Evolutionary conservation across 306 rosid genomes (phyloP).

Genomic region (Trifolium fragiferum): DNA sequence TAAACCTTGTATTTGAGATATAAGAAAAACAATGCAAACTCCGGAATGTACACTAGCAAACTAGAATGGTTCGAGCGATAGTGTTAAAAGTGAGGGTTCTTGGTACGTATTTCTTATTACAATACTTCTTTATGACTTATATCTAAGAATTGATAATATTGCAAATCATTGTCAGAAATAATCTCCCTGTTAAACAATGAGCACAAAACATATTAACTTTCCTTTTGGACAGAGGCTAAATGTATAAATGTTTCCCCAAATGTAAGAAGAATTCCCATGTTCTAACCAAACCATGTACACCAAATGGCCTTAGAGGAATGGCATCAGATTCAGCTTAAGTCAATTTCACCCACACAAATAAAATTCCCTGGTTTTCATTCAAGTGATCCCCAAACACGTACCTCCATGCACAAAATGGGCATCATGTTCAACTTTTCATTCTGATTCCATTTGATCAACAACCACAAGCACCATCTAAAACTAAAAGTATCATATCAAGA

Average conservation of each 20-base stretch:
- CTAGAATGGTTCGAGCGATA: no score
- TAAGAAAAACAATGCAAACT: no score
- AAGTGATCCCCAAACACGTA: background rate
- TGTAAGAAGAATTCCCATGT: background rate
- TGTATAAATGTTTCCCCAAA: background rate
- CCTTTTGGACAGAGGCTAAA: background rate
- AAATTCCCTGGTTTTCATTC: background rate
- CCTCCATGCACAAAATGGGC: background rate
- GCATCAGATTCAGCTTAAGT: conserved; percentile 17
- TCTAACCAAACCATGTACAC: background rate
- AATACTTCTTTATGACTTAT: no score
- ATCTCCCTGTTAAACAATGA: background rate
- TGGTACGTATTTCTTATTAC: no score
- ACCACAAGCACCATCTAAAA: background rate
- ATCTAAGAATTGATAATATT: no score
- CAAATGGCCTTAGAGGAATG: background rate
- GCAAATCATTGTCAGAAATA: background rate
- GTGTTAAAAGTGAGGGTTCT: no score
- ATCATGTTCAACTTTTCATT: conserved; percentile 26
- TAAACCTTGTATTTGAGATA: no score
- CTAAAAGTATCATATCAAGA: background rate
- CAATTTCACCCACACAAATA: background rate
- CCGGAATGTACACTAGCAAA: no score
- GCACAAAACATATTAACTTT: background rate
- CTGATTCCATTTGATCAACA: conserved; percentile 4